Percentiles rank a stretch among this genome's conserved stretches.
Conservation (phyloP, 371 early-diverging fungal species). For the Circinella minor region DNA sequence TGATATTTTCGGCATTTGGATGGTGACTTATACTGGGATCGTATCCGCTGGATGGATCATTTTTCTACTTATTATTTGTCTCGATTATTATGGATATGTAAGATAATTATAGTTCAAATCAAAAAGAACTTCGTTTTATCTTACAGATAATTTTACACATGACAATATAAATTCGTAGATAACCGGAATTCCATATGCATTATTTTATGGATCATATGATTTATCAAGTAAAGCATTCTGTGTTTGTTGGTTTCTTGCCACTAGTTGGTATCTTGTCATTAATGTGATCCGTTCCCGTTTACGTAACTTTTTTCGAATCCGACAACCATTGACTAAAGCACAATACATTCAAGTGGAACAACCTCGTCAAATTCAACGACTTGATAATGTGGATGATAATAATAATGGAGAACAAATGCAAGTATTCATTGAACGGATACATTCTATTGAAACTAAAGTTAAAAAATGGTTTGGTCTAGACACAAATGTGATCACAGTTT, state of each 20-base stretch:
- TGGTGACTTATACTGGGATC: slow-evolving; percentile 4
- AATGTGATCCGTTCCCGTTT: slow-evolving; percentile 45
- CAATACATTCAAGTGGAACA: slow-evolving; percentile 68
- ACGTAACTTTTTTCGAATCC: slow-evolving; percentile 70
- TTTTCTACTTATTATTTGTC: slow-evolving; percentile 2
- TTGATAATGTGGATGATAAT: slow-evolving; percentile 48
- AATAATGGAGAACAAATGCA: slow-evolving; percentile 29
- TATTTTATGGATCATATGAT: slow-evolving; percentile 59
- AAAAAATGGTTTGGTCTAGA: slow-evolving; percentile 14
- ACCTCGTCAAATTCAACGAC: slow-evolving; percentile 49
- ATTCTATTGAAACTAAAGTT: neutral
- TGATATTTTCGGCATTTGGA: slow-evolving; percentile 4
- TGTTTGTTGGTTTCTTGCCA: slow-evolving; percentile 72
- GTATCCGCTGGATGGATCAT: slow-evolving; percentile 8
- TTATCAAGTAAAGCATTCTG: slow-evolving; percentile 66
- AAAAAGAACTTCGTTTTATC: neutral
- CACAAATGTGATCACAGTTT: slow-evolving; percentile 47
- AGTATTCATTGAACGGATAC: slow-evolving; percentile 37
- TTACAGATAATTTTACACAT: slow-evolving; percentile 1
- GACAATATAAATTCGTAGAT: slow-evolving; percentile 32
- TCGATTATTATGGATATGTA: neutral
- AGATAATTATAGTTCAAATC: neutral
- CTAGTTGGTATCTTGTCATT: slow-evolving; percentile 64
- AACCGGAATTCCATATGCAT: slow-evolving; percentile 38
- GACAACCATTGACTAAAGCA: slow-evolving; percentile 53